Percentiles rank a stretch among this genome's conserved stretches.
phyloP scores from a whole-genome alignment of 345 rosid species.

The Durio zibethinus region DNA sequence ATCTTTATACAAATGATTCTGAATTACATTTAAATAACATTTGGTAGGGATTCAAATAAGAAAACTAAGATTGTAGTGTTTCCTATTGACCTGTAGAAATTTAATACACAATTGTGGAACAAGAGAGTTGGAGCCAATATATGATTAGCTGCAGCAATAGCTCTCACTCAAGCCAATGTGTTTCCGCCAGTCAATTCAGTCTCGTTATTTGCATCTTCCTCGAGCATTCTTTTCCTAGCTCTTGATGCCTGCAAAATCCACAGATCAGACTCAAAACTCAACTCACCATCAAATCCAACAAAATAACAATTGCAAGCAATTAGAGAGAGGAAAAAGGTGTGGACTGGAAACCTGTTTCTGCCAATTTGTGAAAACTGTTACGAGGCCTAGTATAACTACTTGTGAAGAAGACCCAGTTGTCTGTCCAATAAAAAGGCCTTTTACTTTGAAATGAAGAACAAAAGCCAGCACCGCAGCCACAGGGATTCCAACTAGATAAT shows the following conservation, averaged over 20 bases:
- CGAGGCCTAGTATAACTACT: slow-evolving; percentile 23
- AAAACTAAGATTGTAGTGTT: not conserved
- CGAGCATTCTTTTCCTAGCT: slow-evolving; percentile 14
- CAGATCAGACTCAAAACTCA: not conserved
- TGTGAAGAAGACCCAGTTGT: slow-evolving; percentile 15
- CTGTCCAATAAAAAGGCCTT: slow-evolving; percentile 36
- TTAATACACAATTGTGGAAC: not conserved
- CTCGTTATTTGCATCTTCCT: slow-evolving; percentile 1
- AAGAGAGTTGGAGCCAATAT: not conserved
- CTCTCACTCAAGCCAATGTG: not conserved
- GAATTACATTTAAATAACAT: too few relatives aligned
- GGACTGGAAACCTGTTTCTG: slow-evolving; percentile 21
- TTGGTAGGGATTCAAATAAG: too few relatives aligned
- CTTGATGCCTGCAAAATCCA: slow-evolving; percentile 12
- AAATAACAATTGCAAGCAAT: not conserved
- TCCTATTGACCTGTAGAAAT: not conserved
- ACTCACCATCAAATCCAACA: not conserved
- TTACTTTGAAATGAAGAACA: slow-evolving; percentile 21
- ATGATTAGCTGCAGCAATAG: not conserved
- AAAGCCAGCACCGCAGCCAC: slow-evolving; percentile 28
- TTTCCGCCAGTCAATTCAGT: not conserved
- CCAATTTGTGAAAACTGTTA: slow-evolving; percentile 26
- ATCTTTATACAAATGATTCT: too few relatives aligned
- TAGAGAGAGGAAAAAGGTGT: not conserved
- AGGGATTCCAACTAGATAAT: slow-evolving; percentile 33